A percentile compares a stretch with the other conserved stretches of the same genome.
Evolutionary conservation across 1,284 basidiomycete species (phyloP).

Genomic region (Thecaphora thlaspeos): DNA sequence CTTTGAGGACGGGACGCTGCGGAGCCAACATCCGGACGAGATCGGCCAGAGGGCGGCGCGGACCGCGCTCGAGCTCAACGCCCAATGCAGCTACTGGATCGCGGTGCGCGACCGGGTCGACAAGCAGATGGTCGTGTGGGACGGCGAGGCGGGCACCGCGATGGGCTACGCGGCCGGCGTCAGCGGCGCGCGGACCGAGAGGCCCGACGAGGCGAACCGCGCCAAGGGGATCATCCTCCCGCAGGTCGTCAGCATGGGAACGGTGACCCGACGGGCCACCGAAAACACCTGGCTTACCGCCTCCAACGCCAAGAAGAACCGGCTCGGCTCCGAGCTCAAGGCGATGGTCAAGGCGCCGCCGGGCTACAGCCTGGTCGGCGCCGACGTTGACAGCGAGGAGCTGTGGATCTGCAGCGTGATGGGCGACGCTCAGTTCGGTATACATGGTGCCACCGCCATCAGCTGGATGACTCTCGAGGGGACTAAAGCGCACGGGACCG

Average conservation of each 20-base stretch:
- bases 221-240: slow-evolving; percentile 90
- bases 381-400: slow-evolving; percentile 98
- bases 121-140: slow-evolving; percentile 92
- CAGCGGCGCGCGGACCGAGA: slow-evolving; percentile 31
- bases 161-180: slow-evolving; percentile 55
- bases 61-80: slow-evolving; percentile 86
- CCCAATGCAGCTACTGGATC: slow-evolving; percentile 97
- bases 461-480: slow-evolving; percentile 99
- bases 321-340: slow-evolving; percentile 95
- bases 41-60: slow-evolving; percentile 71
- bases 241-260: slow-evolving; percentile 97
- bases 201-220: slow-evolving; percentile 53
- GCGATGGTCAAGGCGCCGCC: slow-evolving; percentile 92
- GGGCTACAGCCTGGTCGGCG: slow-evolving; percentile 92
- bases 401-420: slow-evolving; percentile 98
- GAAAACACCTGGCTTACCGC: slow-evolving; percentile 99
- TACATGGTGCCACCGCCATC: slow-evolving; percentile 93
- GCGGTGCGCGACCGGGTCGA: slow-evolving; percentile 85
- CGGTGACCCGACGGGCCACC: slow-evolving; percentile 92
- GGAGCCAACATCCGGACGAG: slow-evolving; percentile 53
- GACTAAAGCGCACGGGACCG: slow-evolving; percentile 92
- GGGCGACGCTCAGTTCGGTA: slow-evolving; percentile 96
- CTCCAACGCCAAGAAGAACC: slow-evolving; percentile 95
- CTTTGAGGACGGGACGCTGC: slow-evolving; percentile 71
- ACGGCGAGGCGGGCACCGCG: slow-evolving; percentile 61